These are phyloP conservation scores for Penicillium italicum DNA, from an alignment of 2,329 filamentous ascomycete species.

Conservation along the genomic window DNA sequence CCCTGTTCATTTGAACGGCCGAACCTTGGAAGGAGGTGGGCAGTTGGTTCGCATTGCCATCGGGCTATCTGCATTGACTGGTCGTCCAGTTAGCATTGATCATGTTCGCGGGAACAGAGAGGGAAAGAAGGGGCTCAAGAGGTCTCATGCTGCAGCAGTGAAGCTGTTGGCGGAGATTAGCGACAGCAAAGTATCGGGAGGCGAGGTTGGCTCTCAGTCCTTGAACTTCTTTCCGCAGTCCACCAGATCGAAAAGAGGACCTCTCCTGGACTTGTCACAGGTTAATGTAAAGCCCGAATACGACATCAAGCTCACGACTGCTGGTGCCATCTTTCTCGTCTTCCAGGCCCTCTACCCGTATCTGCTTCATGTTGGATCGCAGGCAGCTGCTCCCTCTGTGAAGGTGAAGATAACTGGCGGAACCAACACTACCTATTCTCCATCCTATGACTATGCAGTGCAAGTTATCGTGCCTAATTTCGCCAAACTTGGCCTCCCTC, in stretches of 20 bases:
- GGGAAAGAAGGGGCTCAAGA: conserved; percentile 54
- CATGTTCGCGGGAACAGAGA: conserved; percentile 52
- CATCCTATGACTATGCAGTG: conserved; percentile 54
- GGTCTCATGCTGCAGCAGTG: conserved; percentile 56
- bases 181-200: conserved; percentile 40
- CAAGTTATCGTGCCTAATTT: conserved; percentile 57
- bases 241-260: not conserved
- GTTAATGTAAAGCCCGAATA: conserved; percentile 32
- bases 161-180: conserved; percentile 51
- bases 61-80: conserved; percentile 53
- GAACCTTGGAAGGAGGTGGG: conserved; percentile 59
- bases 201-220: conserved; percentile 34
- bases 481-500: conserved; percentile 48
- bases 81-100: conserved; percentile 49
- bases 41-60: conserved; percentile 58
- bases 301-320: conserved; percentile 45
- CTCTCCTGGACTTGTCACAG: conserved; percentile 10
- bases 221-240: conserved; percentile 33
- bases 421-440: conserved; percentile 55
- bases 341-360: conserved; percentile 60
- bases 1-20: conserved; percentile 49
- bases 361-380: conserved; percentile 46
- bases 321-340: conserved; percentile 54
- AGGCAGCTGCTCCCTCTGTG: conserved; percentile 20
- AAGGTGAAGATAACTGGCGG: conserved; percentile 52